A percentile compares a stretch with the other conserved stretches of the same genome.
These are phyloP conservation scores for Rhododendron williamsianum DNA, from an alignment of 148 eudicot species.

Conservation along the genomic window DNA sequence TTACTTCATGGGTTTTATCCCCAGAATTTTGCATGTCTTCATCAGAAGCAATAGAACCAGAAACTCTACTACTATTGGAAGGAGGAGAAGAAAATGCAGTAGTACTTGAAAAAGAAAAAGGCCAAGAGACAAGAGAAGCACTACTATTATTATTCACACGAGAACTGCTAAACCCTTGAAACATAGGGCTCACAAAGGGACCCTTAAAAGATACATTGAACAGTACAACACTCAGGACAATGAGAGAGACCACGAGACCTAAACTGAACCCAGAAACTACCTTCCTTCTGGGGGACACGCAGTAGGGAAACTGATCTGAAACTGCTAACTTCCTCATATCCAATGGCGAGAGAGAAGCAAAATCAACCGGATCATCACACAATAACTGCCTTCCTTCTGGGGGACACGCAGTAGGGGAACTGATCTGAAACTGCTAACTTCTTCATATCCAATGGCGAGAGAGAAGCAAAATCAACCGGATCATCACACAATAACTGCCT, in stretches of 20 bases:
- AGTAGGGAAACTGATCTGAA: constrained; percentile 28
- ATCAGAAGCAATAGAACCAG: neutral
- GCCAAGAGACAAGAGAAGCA: constrained; percentile 22
- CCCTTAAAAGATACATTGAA: constrained; percentile 25
- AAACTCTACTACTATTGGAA: constrained; percentile 2
- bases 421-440: constrained; percentile 30
- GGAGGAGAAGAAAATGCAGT: neutral
- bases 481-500: neutral
- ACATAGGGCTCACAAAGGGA: constrained; percentile 24
- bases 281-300: constrained; percentile 26
- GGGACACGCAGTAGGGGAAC: constrained; percentile 17
- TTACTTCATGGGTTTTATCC: constrained; percentile 8
- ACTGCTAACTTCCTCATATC: constrained; percentile 23
- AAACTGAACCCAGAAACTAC: constrained; percentile 53
- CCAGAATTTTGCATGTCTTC: neutral
- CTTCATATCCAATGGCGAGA: constrained; percentile 20
- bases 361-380: neutral
- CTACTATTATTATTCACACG: constrained; percentile 8
- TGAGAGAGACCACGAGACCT: constrained; percentile 33
- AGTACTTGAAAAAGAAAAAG: constrained; percentile 22
- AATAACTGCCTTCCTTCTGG: constrained; percentile 34
- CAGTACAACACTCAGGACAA: constrained; percentile 32
- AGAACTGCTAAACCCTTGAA: constrained; percentile 19
- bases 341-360: constrained; percentile 11
- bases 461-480: neutral